phyloP scores from a whole-genome alignment of 306 rosid species.

The Corylus americana region DNA sequence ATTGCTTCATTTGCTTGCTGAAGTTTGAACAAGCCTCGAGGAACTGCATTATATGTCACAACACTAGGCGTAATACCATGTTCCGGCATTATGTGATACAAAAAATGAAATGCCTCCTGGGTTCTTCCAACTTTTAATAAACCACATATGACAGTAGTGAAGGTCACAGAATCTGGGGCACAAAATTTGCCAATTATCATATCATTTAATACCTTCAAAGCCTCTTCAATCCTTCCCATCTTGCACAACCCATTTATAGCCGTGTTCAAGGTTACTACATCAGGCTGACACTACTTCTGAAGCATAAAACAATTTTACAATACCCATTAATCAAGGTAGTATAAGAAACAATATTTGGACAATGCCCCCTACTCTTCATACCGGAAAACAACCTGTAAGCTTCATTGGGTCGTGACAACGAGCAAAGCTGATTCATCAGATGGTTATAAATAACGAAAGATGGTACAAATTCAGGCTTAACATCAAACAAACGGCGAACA shows the following conservation, averaged over 20 bases:
- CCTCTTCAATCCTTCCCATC: slow-evolving; percentile 71
- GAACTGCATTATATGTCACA: slow-evolving; percentile 68
- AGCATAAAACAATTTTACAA: slow-evolving; percentile 51
- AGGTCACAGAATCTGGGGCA: slow-evolving; percentile 73
- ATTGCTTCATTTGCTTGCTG: slow-evolving; percentile 53
- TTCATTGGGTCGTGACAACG: slow-evolving; percentile 37
- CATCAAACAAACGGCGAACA: slow-evolving; percentile 30
- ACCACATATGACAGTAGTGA: slow-evolving; percentile 72
- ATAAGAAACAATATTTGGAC: slow-evolving; percentile 67
- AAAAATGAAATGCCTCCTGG: slow-evolving; percentile 53
- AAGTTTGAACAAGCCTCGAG: slow-evolving; percentile 67
- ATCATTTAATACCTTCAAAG: slow-evolving; percentile 65
- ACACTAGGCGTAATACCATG: slow-evolving; percentile 58
- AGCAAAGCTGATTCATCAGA: slow-evolving; percentile 78
- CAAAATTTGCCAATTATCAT: slow-evolving; percentile 69
- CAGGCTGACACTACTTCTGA: slow-evolving; percentile 57
- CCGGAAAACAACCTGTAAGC: slow-evolving; percentile 69
- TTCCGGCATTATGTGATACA: slow-evolving; percentile 53
- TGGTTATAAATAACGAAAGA: slow-evolving; percentile 73
- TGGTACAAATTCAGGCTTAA: slow-evolving; percentile 65
- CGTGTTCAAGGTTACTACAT: slow-evolving; percentile 75
- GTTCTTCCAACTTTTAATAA: slow-evolving; percentile 59
- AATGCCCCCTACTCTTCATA: slow-evolving; percentile 68
- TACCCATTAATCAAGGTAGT: slow-evolving; percentile 78
- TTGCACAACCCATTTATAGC: slow-evolving; percentile 80